phyloP scores from a whole-genome alignment of 2,329 filamentous ascomycete genomes.

The Ophiobolus disseminans region DNA sequence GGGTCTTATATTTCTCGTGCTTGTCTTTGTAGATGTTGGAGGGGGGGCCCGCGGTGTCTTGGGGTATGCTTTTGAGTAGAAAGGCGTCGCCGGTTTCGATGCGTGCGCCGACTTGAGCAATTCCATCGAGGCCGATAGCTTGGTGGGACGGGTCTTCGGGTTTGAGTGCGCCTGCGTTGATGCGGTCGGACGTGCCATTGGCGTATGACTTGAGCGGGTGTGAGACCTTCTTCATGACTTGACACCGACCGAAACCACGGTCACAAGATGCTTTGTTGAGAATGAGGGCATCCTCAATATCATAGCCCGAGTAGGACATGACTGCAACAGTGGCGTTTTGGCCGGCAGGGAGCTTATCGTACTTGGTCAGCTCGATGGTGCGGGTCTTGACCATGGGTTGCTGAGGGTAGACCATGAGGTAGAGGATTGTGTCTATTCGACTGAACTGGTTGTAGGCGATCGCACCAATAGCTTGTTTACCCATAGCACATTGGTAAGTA shows the following conservation, averaged over 20 bases:
- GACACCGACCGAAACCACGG: slow-evolving; percentile 92
- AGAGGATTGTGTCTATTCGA: slow-evolving; percentile 93
- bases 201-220: slow-evolving; percentile 87
- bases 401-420: slow-evolving; percentile 97
- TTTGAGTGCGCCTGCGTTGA: slow-evolving; percentile 51
- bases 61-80: slow-evolving; percentile 86
- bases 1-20: slow-evolving; percentile 78
- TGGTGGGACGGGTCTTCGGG: slow-evolving; percentile 66
- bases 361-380: slow-evolving; percentile 95
- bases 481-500: slow-evolving; percentile 99
- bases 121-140: slow-evolving; percentile 82
- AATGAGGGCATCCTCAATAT: slow-evolving; percentile 98
- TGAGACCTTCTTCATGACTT: slow-evolving; percentile 95
- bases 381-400: slow-evolving; percentile 97
- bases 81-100: slow-evolving; percentile 83
- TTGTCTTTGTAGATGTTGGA: slow-evolving; percentile 70
- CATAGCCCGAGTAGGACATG: slow-evolving; percentile 99
- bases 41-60: slow-evolving; percentile 76
- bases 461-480: slow-evolving; percentile 98
- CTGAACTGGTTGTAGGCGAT: slow-evolving; percentile 99
- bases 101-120: slow-evolving; percentile 84
- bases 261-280: slow-evolving; percentile 96
- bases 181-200: slow-evolving; percentile 71
- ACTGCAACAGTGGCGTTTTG: slow-evolving; percentile 98
- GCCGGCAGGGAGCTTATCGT: slow-evolving; percentile 94